Conservation (phyloP, 148 eudicot genomes). For the Arctostaphylos glauca region DNA sequence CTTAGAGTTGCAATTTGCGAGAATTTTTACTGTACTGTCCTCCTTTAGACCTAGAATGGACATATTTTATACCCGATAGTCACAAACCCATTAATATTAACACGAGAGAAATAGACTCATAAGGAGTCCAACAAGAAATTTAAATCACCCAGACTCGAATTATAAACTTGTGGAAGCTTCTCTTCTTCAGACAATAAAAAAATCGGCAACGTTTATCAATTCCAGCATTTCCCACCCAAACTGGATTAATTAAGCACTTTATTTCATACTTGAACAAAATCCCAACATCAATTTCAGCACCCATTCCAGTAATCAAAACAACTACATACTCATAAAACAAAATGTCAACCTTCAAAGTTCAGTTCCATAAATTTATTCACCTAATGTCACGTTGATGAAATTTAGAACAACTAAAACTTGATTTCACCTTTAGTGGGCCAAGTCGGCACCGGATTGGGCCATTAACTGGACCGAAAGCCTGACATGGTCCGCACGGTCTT, state of each 20-base stretch:
- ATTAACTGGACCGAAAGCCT: too few relatives aligned
- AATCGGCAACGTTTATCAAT: background rate
- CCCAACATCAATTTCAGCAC: background rate
- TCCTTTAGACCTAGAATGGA: background rate
- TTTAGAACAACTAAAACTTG: background rate
- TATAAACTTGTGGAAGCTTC: background rate
- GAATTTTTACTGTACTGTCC: background rate
- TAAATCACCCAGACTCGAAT: background rate
- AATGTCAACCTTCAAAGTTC: background rate
- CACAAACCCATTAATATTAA: background rate
- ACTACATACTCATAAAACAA: background rate
- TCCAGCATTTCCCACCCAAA: background rate
- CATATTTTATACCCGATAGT: background rate
- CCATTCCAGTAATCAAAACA: background rate
- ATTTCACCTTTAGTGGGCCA: background rate
- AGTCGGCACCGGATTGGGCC: too few relatives aligned
- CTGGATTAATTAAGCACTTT: background rate
- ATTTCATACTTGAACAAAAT: background rate
- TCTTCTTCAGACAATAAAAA: background rate
- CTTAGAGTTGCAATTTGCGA: too few relatives aligned
- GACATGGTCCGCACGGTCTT: too few relatives aligned
- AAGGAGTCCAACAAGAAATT: background rate
- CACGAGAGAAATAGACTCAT: background rate
- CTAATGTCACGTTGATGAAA: background rate
- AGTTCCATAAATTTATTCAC: background rate